Evolutionary conservation across 768 basidiomycete species (phyloP).

Genomic region (Pleurotus sapidus): DNA sequence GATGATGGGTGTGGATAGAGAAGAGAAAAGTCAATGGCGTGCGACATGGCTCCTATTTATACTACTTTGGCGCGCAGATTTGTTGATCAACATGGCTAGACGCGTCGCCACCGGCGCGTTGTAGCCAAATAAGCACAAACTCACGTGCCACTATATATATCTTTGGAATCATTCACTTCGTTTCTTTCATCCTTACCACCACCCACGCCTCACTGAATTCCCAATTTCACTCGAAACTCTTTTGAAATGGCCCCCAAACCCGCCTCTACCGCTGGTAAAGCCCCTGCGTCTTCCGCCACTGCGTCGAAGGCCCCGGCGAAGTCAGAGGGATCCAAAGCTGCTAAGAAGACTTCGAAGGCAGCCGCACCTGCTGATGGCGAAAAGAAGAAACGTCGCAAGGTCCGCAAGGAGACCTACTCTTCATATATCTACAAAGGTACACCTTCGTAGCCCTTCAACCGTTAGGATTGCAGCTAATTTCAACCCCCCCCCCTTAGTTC

Average conservation of each 20-base stretch:
- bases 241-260: slow-evolving; percentile 65
- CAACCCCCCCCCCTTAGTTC: slow-evolving; percentile 46
- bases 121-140: slow-evolving; percentile 32
- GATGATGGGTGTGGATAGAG: slow-evolving; percentile 13
- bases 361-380: slow-evolving; percentile 63
- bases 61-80: slow-evolving; percentile 20
- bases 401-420: slow-evolving; percentile 89
- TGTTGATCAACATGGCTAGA: slow-evolving; percentile 23
- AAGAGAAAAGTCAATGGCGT: neutral
- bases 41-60: slow-evolving; percentile 19
- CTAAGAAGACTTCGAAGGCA: slow-evolving; percentile 76
- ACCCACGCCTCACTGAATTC: slow-evolving; percentile 14
- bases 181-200: slow-evolving; percentile 18
- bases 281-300: slow-evolving; percentile 59
- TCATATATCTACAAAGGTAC: slow-evolving; percentile 92
- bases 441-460: neutral
- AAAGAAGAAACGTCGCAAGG: slow-evolving; percentile 88
- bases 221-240: slow-evolving; percentile 6
- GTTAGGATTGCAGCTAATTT: neutral
- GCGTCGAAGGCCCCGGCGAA: slow-evolving; percentile 77
- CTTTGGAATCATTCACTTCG: slow-evolving; percentile 10
- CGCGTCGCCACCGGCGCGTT: slow-evolving; percentile 29
- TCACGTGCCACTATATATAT: slow-evolving; percentile 34
- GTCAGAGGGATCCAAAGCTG: slow-evolving; percentile 61
- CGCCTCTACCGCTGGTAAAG: slow-evolving; percentile 83